Conservation (phyloP, 1,284 basidiomycete genomes). For the Cryptococcus sp. region DNA sequence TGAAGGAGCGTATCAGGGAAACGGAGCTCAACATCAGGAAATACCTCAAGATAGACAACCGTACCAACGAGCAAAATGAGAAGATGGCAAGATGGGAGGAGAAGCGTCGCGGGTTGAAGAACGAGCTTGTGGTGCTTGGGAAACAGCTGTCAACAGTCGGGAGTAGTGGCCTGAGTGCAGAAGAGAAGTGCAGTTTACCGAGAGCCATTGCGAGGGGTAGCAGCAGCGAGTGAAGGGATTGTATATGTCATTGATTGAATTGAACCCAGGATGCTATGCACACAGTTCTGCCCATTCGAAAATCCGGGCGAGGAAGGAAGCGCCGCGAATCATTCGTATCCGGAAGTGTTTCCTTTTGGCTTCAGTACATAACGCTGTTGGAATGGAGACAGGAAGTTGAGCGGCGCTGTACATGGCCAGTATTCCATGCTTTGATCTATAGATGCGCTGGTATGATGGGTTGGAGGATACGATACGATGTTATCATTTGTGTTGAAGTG, state of each 20-base stretch:
- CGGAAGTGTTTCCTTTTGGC: too few species aligned
- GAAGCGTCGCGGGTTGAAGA: slow-evolving; percentile 9
- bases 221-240: neutral
- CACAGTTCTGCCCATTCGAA: too few species aligned
- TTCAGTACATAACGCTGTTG: too few species aligned
- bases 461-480: too few species aligned
- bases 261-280: too few species aligned
- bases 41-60: slow-evolving; percentile 1
- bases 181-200: slow-evolving; percentile 18
- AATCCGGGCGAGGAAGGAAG: too few species aligned
- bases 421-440: too few species aligned
- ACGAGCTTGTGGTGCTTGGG: slow-evolving; percentile 5
- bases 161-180: slow-evolving; percentile 23
- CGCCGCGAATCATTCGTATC: too few species aligned
- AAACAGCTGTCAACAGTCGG: slow-evolving; percentile 4
- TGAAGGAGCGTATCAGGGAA: slow-evolving; percentile 3
- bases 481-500: too few species aligned
- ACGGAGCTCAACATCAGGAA: slow-evolving; percentile 5
- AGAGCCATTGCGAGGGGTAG: neutral
- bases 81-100: slow-evolving; percentile 6
- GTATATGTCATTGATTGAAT: neutral
- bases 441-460: too few species aligned
- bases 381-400: too few species aligned
- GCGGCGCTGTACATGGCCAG: too few species aligned
- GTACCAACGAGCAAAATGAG: slow-evolving; percentile 9